Percentiles rank a stretch among this genome's conserved stretches.
Conservation (phyloP, 2,329 filamentous ascomycete genomes). For the Aspergillus awamori region DNA sequence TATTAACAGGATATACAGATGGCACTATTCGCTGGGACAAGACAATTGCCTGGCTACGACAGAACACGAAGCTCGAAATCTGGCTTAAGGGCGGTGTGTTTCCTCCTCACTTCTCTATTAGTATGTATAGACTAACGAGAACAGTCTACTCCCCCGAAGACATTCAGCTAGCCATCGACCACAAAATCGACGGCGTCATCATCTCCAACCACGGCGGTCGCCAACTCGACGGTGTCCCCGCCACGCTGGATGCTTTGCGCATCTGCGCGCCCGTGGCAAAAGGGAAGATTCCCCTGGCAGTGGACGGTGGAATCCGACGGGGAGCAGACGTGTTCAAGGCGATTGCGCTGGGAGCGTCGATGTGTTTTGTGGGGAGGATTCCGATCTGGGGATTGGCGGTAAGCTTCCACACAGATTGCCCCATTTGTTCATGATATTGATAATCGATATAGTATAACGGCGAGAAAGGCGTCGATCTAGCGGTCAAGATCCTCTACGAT, state of each 20-base stretch:
- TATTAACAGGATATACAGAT: constrained; percentile 24
- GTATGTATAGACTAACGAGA: not conserved
- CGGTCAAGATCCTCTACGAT: constrained; percentile 25
- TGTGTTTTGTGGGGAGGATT: constrained; percentile 29
- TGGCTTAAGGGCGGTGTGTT: constrained; percentile 23
- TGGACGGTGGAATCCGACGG: constrained; percentile 32
- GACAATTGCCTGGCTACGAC: constrained; percentile 51
- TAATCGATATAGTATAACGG: constrained; percentile 22
- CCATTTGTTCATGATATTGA: not conserved
- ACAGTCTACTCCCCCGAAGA: constrained; percentile 31
- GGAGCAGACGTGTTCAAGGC: constrained; percentile 36
- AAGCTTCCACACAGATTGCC: not conserved
- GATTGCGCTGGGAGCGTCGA: constrained; percentile 29
- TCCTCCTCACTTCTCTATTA: constrained; percentile 15
- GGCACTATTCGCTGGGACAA: constrained; percentile 48
- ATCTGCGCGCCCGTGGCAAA: constrained; percentile 22
- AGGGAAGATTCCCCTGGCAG: constrained; percentile 30
- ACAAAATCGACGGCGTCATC: constrained; percentile 34
- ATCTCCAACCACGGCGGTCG: constrained; percentile 40
- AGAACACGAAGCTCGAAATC: constrained; percentile 48
- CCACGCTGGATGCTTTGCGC: constrained; percentile 36
- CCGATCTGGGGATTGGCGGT: constrained; percentile 36
- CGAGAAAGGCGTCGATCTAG: constrained; percentile 30
- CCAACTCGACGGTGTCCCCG: constrained; percentile 35
- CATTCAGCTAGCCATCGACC: constrained; percentile 32